Conservation (phyloP, 257 asterid species). For the Plantago major region DNA sequence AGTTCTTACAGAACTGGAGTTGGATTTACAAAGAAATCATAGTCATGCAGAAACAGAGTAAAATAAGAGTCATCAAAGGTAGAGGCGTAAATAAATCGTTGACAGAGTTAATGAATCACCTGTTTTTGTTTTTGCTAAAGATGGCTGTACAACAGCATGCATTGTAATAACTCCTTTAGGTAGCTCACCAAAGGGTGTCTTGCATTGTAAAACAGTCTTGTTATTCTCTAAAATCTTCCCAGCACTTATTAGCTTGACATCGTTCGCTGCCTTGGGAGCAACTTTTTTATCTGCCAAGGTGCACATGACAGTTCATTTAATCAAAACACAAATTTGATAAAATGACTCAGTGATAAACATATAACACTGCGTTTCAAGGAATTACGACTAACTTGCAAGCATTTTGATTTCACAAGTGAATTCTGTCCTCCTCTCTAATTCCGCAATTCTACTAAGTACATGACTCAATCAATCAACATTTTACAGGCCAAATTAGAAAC, state of each 20-base stretch:
- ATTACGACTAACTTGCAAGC: too few relatives aligned
- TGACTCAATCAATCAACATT: too few relatives aligned
- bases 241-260: slow-evolving; percentile 73
- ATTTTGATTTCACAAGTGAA: too few relatives aligned
- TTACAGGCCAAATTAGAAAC: too few relatives aligned
- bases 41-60: too few relatives aligned
- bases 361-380: too few relatives aligned
- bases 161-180: slow-evolving; percentile 67
- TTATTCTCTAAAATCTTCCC: slow-evolving; percentile 81
- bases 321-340: slow-evolving; percentile 15
- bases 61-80: too few relatives aligned
- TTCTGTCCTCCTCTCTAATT: too few relatives aligned
- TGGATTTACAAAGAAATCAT: too few relatives aligned
- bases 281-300: slow-evolving; percentile 60
- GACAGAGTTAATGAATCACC: slow-evolving; percentile 30
- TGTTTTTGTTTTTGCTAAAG: slow-evolving; percentile 67
- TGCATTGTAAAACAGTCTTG: slow-evolving; percentile 82
- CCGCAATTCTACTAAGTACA: too few relatives aligned
- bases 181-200: slow-evolving; percentile 71
- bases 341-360: background rate
- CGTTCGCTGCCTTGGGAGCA: slow-evolving; percentile 74
- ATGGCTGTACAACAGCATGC: slow-evolving; percentile 93
- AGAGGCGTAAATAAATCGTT: too few relatives aligned
- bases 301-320: slow-evolving; percentile 12
- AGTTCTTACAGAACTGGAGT: too few relatives aligned